A percentile compares a stretch with the other conserved stretches of the same genome.
phyloP scores from a whole-genome alignment of 305 asterid genomes.

The Solanum chacoense region DNA sequence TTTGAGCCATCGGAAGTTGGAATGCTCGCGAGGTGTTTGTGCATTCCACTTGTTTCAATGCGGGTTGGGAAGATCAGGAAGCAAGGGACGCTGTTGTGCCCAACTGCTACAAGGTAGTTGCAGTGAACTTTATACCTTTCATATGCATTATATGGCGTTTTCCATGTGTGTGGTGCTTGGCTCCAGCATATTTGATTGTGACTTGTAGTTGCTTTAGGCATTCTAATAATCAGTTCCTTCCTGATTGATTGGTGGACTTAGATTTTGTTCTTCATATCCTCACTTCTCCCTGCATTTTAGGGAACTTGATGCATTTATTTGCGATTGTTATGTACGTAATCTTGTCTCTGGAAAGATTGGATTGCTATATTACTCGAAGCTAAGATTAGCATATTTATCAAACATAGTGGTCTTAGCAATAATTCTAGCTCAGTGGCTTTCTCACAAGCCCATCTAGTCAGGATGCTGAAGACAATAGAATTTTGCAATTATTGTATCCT shows the following conservation, averaged over 20 bases:
- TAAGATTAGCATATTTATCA: not conserved
- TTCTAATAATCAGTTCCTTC: not conserved
- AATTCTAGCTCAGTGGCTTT: not conserved
- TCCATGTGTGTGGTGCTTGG: not conserved
- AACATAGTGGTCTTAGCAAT: not conserved
- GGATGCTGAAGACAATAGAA: not conserved
- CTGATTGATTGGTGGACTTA: not conserved
- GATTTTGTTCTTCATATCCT: not conserved
- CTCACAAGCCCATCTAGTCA: not conserved
- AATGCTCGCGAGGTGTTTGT: slow-evolving; percentile 80
- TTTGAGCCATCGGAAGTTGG: slow-evolving; percentile 95
- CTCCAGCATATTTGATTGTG: not conserved
- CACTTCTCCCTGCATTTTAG: not conserved
- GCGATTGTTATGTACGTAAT: not conserved
- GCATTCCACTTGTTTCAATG: slow-evolving; percentile 84
- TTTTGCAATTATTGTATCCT: not conserved
- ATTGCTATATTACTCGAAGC: not conserved
- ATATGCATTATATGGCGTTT: not conserved
- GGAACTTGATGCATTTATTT: not conserved
- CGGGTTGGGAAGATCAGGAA: slow-evolving; percentile 86
- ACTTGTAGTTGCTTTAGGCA: not conserved
- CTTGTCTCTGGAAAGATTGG: not conserved
- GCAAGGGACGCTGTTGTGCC: slow-evolving; percentile 59
- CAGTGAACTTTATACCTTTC: not conserved
- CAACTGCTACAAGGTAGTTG: slow-evolving; percentile 68